Conservation (phyloP, 139 green algal genomes). For the Chlamydomonas eustigma region DNA sequence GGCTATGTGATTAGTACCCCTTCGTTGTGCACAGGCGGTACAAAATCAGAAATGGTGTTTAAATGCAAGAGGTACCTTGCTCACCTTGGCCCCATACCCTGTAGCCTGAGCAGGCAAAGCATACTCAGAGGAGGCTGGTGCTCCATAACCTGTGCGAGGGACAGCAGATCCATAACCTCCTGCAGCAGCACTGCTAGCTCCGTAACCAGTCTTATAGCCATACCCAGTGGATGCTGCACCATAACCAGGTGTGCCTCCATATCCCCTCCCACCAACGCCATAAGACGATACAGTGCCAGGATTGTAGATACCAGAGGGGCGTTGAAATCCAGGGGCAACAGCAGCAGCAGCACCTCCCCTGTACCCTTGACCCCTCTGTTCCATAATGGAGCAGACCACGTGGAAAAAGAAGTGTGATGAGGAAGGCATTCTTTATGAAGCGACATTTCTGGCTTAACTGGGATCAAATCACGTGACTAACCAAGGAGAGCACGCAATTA, state of each 20-base stretch:
- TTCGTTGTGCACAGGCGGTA: too few relatives aligned
- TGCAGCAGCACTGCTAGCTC: conserved; percentile 1
- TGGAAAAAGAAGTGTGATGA: neutral
- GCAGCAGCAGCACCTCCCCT: neutral
- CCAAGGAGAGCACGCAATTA: neutral
- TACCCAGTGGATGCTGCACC: conserved; percentile 8
- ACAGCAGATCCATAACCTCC: too few relatives aligned
- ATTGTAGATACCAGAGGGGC: neutral
- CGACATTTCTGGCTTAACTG: neutral
- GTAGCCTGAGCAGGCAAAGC: neutral
- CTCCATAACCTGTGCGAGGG: neutral
- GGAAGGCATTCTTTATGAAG: neutral
- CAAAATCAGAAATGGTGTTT: too few relatives aligned
- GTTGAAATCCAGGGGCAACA: neutral
- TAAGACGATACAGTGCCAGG: neutral
- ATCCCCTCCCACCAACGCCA: too few relatives aligned
- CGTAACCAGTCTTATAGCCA: conserved; percentile 17
- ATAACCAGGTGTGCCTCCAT: conserved; percentile 6
- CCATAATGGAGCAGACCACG: neutral
- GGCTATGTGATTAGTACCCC: too few relatives aligned
- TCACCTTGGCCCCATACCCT: neutral
- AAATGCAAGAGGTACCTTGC: too few relatives aligned
- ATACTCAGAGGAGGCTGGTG: neutral
- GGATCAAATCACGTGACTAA: neutral
- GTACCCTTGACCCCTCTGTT: neutral